Percentiles rank a stretch among this genome's conserved stretches.
These are phyloP conservation scores for Solanum tarapatanum DNA, from an alignment of 257 asterid species.

Conservation along the genomic window DNA sequence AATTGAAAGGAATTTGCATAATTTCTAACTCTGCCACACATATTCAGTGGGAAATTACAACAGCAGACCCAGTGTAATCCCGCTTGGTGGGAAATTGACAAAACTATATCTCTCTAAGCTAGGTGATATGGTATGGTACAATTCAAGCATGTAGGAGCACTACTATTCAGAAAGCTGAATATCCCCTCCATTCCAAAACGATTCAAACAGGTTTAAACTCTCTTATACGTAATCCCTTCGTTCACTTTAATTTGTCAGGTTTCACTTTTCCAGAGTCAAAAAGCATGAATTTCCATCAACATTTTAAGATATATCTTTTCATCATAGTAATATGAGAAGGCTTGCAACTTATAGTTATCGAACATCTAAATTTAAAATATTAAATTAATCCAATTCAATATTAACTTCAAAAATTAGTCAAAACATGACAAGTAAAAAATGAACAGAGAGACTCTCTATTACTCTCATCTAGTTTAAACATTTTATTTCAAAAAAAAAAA, in stretches of 20 bases:
- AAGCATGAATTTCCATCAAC: not conserved
- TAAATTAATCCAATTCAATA: not conserved
- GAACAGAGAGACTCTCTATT: not conserved
- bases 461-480: not conserved
- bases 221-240: not conserved
- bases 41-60: not conserved
- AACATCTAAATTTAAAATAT: not conserved
- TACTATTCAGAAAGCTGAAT: not conserved
- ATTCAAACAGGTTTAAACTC: not conserved
- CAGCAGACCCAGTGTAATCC: not conserved
- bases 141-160: not conserved
- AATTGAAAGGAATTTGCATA: not conserved
- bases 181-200: not conserved
- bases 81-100: not conserved
- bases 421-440: not conserved
- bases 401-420: not conserved
- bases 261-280: not conserved
- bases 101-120: not conserved
- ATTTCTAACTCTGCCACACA: not conserved
- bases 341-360: not conserved
- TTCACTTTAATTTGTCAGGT: not conserved
- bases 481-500: not conserved
- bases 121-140: not conserved
- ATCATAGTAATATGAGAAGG: not conserved
- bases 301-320: not conserved